Evolutionary conservation across 2,329 filamentous ascomycete species (phyloP), one percentile per base, ranked within the genome.

Genomic region (Penicillium sp.): DNA sequence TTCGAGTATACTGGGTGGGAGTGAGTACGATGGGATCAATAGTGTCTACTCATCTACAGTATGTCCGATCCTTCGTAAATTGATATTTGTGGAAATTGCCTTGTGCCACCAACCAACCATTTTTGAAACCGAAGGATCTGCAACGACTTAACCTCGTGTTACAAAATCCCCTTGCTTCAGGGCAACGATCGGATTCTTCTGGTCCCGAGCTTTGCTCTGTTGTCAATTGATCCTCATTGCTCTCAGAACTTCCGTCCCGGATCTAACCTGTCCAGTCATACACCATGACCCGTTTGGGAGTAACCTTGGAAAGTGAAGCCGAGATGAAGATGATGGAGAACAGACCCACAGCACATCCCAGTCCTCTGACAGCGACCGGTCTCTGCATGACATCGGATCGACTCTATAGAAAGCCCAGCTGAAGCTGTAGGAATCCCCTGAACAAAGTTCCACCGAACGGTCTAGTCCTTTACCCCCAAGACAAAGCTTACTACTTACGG

Each of bases 381-480:
- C 18, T 37, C 18, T 19, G 25, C 35, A 7, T 25, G 14, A 18
- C 9, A 11, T 35, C 14, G 30, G 13, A 33, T 31, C 29, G 11
- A 31, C 29, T 31, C 29, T 31, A 33, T 14, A 33, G 1, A n/a
- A 7, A 4, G 2, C 14, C 13, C 30, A n/a, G 30, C 13, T 33
- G 22, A 25, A 25, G 22, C 22, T 25, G 22, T 25, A 25, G 22
- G 19, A 25, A 7, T 25, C 22, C 41, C 41, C 41, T 44, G 41
- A 44, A 12, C 41, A 35, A 16, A 56, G 35, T 51, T 54, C 55
- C 57, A 61, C 53, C 51, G 57, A 59, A 55, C 57, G 57, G 51
- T 59, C 58, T 61, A 61, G 58, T 58, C 51, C 57, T 40, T 16
- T 36, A 41, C 25, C 41, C 45, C 42, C 16, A 27, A 33, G 18